These are phyloP conservation scores for Takakia lepidozioides DNA, from an alignment of 225 moss, liverwort and hornwort genomes.

Conservation along the genomic window DNA sequence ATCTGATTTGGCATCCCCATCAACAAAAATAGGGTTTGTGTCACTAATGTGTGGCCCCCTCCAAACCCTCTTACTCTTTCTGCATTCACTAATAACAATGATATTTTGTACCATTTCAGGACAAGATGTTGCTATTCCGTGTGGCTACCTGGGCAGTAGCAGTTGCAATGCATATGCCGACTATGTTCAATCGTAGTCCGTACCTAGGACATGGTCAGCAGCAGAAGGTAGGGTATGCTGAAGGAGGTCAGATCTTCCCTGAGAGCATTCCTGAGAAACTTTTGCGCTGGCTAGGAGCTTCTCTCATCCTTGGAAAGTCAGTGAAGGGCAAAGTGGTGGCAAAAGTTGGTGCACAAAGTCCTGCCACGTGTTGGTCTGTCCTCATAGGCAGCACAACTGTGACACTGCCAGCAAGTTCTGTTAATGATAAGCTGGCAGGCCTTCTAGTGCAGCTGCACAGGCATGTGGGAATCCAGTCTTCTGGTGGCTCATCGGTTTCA, in stretches of 20 bases:
- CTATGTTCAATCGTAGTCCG: no score
- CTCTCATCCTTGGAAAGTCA: constrained; percentile 58
- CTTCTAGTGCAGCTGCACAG: constrained; percentile 50
- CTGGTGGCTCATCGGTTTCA: constrained; percentile 10
- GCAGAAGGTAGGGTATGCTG: constrained; percentile 1
- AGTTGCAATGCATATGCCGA: constrained; percentile 34
- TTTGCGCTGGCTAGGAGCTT: constrained; percentile 66
- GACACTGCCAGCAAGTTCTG: constrained; percentile 12
- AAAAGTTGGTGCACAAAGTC: constrained; percentile 11
- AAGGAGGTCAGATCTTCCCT: constrained; percentile 3
- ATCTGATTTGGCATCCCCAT: no score
- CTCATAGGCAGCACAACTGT: constrained; percentile 12
- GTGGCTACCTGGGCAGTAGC: constrained; percentile 67
- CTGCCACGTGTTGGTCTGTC: constrained; percentile 27
- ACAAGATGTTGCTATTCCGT: constrained; percentile 45
- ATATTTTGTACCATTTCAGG: constrained; percentile 32
- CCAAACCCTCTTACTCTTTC: not conserved
- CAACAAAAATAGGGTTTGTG: not conserved
- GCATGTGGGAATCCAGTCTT: constrained; percentile 19
- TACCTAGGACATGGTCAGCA: constrained; percentile 13
- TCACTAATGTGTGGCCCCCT: not conserved
- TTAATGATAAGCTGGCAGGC: constrained; percentile 40
- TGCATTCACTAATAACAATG: not conserved
- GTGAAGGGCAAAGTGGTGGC: not conserved
- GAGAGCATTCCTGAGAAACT: constrained; percentile 59